Percentiles rank a stretch among this genome's conserved stretches.
Conservation (phyloP, 208 protist genomes). For the Zelonia costaricensis region DNA sequence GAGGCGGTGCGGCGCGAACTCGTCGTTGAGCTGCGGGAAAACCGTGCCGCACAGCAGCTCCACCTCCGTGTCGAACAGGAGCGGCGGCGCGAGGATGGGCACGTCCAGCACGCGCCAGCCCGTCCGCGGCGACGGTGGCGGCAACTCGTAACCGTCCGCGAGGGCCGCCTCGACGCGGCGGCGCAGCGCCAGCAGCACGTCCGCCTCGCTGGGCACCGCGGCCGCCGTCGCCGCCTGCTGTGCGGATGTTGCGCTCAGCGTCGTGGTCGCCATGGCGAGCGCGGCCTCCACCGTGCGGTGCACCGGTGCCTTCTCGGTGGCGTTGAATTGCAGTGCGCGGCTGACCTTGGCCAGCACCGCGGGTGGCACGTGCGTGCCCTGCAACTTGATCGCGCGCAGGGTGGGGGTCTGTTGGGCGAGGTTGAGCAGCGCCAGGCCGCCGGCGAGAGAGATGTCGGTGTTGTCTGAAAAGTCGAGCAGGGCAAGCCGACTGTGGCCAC, state of each 20-base stretch:
- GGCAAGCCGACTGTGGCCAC: constrained; percentile 40
- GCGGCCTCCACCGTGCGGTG: too few relatives aligned
- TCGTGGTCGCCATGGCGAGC: too few relatives aligned
- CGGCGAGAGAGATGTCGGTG: constrained; percentile 61
- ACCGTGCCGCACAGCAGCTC: constrained; percentile 49
- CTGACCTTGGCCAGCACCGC: constrained; percentile 59
- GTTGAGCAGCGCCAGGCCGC: constrained; percentile 68
- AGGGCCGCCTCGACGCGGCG: constrained; percentile 7
- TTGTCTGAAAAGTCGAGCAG: constrained; percentile 78
- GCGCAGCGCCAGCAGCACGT: constrained; percentile 8
- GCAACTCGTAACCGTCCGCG: constrained; percentile 21
- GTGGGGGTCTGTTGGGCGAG: constrained; percentile 54
- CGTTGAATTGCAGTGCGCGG: constrained; percentile 41
- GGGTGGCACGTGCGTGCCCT: constrained; percentile 63
- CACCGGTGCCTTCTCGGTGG: not conserved
- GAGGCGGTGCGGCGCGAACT: constrained; percentile 41
- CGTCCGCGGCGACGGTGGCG: constrained; percentile 36
- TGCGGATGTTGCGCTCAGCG: too few relatives aligned
- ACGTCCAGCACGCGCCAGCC: constrained; percentile 83
- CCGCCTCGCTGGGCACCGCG: not conserved
- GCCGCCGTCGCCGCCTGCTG: not conserved
- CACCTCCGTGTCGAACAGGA: constrained; percentile 80
- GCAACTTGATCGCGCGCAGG: constrained; percentile 35
- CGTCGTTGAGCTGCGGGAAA: constrained; percentile 72
- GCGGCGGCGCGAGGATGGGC: constrained; percentile 70